A percentile compares a stretch with the other conserved stretches of the same genome.
These are phyloP conservation scores for Brassica nigra DNA, from an alignment of 345 rosid species.

Conservation along the genomic window DNA sequence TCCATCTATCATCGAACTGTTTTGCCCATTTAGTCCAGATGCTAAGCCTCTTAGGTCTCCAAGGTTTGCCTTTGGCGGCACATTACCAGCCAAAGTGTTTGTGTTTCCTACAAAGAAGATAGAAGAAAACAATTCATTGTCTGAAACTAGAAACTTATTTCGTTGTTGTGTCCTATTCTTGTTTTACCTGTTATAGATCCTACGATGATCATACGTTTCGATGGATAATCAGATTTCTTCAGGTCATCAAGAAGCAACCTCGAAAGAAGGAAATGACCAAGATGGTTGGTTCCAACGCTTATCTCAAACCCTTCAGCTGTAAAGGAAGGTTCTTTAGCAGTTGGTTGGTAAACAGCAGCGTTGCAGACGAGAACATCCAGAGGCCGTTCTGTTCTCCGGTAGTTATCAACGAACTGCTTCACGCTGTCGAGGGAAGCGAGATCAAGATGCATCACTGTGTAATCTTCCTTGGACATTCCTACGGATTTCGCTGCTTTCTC, in stretches of 20 bases:
- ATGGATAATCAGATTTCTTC: slow-evolving; percentile 81
- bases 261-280: slow-evolving; percentile 87
- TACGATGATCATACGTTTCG: slow-evolving; percentile 84
- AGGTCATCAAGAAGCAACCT: slow-evolving; percentile 81
- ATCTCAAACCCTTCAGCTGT: slow-evolving; percentile 97
- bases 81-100: slow-evolving; percentile 94
- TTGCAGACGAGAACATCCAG: slow-evolving; percentile 92
- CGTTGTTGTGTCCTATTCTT: background rate
- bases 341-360: slow-evolving; percentile 92
- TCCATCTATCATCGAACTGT: slow-evolving; percentile 90
- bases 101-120: slow-evolving; percentile 66
- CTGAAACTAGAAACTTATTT: background rate
- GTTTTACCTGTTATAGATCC: slow-evolving; percentile 89
- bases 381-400: slow-evolving; percentile 60
- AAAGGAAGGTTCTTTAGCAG: slow-evolving; percentile 84
- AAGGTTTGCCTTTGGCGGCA: slow-evolving; percentile 96
- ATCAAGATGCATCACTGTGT: slow-evolving; percentile 90
- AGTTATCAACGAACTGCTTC: slow-evolving; percentile 77
- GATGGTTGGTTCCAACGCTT: slow-evolving; percentile 97
- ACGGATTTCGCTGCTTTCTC: slow-evolving; percentile 82
- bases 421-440: slow-evolving; percentile 92
- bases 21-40: slow-evolving; percentile 78
- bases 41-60: slow-evolving; percentile 93
- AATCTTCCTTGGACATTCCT: slow-evolving; percentile 79
- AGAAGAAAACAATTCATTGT: background rate